Evolutionary conservation across 768 basidiomycete species (phyloP).

Genomic region (Trametes maxima): DNA sequence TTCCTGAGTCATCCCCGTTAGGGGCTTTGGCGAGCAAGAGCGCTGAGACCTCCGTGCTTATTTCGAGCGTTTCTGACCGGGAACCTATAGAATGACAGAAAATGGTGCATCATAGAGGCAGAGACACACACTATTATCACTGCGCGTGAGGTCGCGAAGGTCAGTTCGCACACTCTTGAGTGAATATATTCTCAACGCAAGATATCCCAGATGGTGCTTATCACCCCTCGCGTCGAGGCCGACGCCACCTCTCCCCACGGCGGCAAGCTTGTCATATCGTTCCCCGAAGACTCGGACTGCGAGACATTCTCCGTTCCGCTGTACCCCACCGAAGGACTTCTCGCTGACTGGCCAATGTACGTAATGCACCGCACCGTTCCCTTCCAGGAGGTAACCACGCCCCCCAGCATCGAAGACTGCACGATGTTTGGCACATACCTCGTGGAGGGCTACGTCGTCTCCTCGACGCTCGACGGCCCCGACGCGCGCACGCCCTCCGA

Average conservation of each 20-base stretch:
- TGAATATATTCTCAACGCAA: not conserved
- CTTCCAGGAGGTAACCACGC: not conserved
- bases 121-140: conserved; percentile 59
- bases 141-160: conserved; percentile 66
- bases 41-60: not conserved
- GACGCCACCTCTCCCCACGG: conserved; percentile 48
- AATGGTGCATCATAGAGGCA: conserved; percentile 69
- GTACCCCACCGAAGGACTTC: conserved; percentile 48
- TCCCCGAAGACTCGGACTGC: conserved; percentile 62
- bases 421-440: conserved; percentile 47
- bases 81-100: conserved; percentile 61
- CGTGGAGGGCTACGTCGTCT: conserved; percentile 68
- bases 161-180: conserved; percentile 28
- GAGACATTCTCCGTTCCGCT: conserved; percentile 63
- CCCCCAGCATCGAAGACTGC: conserved; percentile 53
- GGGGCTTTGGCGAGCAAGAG: too few species aligned
- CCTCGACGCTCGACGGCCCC: conserved; percentile 41
- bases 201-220: conserved; percentile 61
- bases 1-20: not conserved
- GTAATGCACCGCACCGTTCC: conserved; percentile 24
- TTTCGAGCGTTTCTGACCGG: not conserved
- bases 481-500: conserved; percentile 49
- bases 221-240: conserved; percentile 54
- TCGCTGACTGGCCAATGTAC: conserved; percentile 61
- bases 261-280: conserved; percentile 54